Conservation (phyloP, 2,329 filamentous ascomycete genomes). For the Aureobasidium sp. region DNA sequence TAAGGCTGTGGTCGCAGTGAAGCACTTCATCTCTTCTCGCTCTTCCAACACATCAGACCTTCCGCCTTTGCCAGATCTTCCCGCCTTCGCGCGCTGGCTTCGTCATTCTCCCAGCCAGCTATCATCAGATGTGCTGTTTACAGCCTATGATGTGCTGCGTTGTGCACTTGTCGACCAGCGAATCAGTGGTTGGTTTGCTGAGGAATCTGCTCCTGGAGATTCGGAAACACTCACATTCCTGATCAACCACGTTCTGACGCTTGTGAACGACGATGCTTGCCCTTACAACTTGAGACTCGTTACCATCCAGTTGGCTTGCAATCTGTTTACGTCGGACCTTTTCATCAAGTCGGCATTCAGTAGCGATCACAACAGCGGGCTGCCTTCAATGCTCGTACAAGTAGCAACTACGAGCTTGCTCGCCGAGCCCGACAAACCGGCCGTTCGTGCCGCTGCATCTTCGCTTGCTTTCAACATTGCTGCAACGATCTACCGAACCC, state of each 20-base stretch:
- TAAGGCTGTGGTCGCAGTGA: constrained; percentile 56
- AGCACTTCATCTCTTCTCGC: constrained; percentile 63
- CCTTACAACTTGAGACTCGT: constrained; percentile 81
- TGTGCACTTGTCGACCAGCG: constrained; percentile 70
- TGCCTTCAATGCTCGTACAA: constrained; percentile 52
- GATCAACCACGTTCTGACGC: constrained; percentile 47
- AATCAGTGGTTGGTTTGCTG: constrained; percentile 73
- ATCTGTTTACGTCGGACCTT: constrained; percentile 70
- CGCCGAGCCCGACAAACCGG: constrained; percentile 61
- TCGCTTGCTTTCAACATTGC: constrained; percentile 80
- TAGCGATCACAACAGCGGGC: constrained; percentile 30
- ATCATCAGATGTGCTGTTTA: constrained; percentile 62
- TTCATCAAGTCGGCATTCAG: constrained; percentile 47
- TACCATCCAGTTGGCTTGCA: constrained; percentile 75
- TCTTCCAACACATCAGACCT: constrained; percentile 53
- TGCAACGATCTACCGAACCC: constrained; percentile 59
- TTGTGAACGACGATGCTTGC: constrained; percentile 51
- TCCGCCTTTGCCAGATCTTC: constrained; percentile 63
- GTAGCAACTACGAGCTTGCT: constrained; percentile 73
- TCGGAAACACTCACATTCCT: constrained; percentile 55
- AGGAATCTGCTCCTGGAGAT: constrained; percentile 49
- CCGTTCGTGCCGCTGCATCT: constrained; percentile 72
- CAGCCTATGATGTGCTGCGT: constrained; percentile 77
- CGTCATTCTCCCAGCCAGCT: constrained; percentile 47
- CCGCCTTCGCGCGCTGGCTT: constrained; percentile 57